Base-by-base conservation (phyloP, 768 basidiomycete species). In the Suillus plorans region DNA sequence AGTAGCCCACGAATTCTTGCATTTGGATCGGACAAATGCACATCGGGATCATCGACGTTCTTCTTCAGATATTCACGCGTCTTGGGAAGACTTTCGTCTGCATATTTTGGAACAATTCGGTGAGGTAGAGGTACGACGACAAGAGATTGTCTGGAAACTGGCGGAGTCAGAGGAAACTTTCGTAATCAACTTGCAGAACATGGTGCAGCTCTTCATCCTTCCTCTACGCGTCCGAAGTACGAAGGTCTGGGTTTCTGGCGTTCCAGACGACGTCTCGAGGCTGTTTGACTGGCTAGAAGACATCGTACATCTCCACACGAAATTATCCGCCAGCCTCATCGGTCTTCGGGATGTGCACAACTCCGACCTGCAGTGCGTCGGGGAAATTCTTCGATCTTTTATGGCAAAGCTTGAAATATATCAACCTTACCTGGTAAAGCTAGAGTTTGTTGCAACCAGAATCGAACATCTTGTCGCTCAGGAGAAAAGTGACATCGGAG, bases 261-360 rank as follows among this genome's bases (percentile, higher is more conserved):
- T 98, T 20, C 94, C 94, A 0, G 66, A 79, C 2, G 83, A 87
- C 42, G 81, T 94, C 14, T 82, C 88, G 1, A 85, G 86, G 13
- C 80, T 95, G 25, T 87, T 98, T 66, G 94, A 95, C 74, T 94
- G 92, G 89, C 78, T 96, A 59, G 94, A 96, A 68, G 92, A 94
- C 69, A 92, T 98, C 66, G 80, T 90, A 12, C 87, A 89, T 62
- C 79, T 95, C 2, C 95, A 97, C 68, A 78, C 80, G 5, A 83
- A 88, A 64, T 79, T 97, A 31, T 80, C 83, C 9, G 79, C 80
- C 4, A 75, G 82, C 1, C 72, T 92, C 66, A 76, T 80, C 14
- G 69, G 78, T 14, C 71, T 80, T 36, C 78, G 82, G 22, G 73
- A 80, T 18, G 71, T 74, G 50, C 80, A 84, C 65, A 73, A 78